Conservation (phyloP, 1,284 basidiomycete genomes). For the Apiotrichum akiyoshidainum region DNA sequence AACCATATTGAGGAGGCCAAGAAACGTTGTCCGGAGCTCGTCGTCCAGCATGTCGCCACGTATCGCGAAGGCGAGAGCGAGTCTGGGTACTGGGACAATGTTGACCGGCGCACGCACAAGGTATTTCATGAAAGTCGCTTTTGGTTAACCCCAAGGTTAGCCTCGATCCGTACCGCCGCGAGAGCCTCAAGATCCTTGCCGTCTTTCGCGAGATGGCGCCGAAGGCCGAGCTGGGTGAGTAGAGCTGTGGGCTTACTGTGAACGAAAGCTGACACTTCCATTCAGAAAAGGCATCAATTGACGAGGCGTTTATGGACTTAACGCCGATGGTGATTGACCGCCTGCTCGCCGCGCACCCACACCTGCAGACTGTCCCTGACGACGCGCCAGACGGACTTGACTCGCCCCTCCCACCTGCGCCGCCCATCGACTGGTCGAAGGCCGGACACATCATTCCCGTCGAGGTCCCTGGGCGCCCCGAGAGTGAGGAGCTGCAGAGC, state of each 20-base stretch:
- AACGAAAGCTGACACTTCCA: not conserved
- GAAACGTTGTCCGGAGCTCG: slow-evolving; percentile 78
- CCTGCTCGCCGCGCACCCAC: slow-evolving; percentile 69
- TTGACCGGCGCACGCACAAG: slow-evolving; percentile 87
- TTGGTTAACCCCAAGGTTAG: slow-evolving; percentile 68
- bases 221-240: slow-evolving; percentile 61
- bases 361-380: slow-evolving; percentile 66
- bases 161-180: slow-evolving; percentile 86
- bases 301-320: slow-evolving; percentile 82
- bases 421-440: slow-evolving; percentile 63
- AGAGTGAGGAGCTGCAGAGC: slow-evolving; percentile 13
- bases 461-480: slow-evolving; percentile 42
- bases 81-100: slow-evolving; percentile 83
- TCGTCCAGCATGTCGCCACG: slow-evolving; percentile 89
- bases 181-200: slow-evolving; percentile 83
- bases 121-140: no score
- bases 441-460: slow-evolving; percentile 69
- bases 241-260: slow-evolving; percentile 21
- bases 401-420: slow-evolving; percentile 74
- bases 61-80: slow-evolving; percentile 77
- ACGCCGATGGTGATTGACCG: slow-evolving; percentile 70
- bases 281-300: slow-evolving; percentile 69
- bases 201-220: slow-evolving; percentile 78
- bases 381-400: slow-evolving; percentile 71
- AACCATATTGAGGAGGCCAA: slow-evolving; percentile 65